These are phyloP conservation scores for Russula compacta DNA, from an alignment of 768 basidiomycete species.

Conservation along the genomic window DNA sequence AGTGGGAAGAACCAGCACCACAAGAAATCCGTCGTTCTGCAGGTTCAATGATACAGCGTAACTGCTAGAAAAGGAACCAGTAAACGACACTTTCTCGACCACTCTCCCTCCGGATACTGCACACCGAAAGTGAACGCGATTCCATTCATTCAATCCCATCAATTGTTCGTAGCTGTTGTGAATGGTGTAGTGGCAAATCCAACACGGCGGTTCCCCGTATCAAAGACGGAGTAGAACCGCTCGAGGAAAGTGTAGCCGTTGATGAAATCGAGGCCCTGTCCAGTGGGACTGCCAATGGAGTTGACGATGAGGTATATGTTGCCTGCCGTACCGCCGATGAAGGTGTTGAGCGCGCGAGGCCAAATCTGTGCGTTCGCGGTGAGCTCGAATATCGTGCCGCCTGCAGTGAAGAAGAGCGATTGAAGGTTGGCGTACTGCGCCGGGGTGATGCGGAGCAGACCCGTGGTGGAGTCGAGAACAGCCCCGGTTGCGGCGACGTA, in stretches of 20 bases:
- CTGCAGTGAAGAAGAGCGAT: constrained; percentile 28
- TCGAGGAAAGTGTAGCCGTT: constrained; percentile 46
- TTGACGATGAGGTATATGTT: constrained; percentile 34
- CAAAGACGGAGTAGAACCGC: constrained; percentile 60
- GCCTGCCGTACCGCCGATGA: constrained; percentile 32
- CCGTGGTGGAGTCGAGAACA: constrained; percentile 25
- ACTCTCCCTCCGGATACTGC: too few relatives aligned
- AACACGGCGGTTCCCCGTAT: constrained; percentile 46
- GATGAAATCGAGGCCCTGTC: constrained; percentile 46
- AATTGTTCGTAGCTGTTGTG: constrained; percentile 37
- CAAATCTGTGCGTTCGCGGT: constrained; percentile 38
- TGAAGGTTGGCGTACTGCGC: constrained; percentile 26
- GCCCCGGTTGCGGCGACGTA: constrained; percentile 30
- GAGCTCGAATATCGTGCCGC: constrained; percentile 29
- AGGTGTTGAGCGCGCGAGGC: constrained; percentile 35
- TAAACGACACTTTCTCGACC: too few relatives aligned
- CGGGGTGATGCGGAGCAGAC: constrained; percentile 26
- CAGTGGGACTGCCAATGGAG: constrained; percentile 28
- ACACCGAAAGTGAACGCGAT: too few relatives aligned
- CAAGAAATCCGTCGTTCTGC: too few relatives aligned
- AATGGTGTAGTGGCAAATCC: constrained; percentile 46
- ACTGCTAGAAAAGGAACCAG: too few relatives aligned
- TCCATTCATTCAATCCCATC: neutral
- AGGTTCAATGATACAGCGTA: too few relatives aligned
- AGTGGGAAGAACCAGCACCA: too few relatives aligned